Evolutionary conservation across 2,329 filamentous ascomycete genomes (phyloP).

Genomic region (Zasmidium cellare): DNA sequence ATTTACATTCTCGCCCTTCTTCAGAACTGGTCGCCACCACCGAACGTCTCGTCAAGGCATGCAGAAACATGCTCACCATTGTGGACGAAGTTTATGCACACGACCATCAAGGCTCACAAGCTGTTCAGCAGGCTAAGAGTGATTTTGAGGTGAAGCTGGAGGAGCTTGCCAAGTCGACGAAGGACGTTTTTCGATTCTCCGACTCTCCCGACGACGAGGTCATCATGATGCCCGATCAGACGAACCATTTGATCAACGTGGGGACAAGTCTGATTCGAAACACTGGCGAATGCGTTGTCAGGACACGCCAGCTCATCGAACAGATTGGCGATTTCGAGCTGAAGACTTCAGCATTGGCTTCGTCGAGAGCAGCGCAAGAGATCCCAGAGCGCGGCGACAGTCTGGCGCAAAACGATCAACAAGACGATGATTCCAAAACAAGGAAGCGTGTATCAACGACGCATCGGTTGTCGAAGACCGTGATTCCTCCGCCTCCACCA

Average conservation of each 20-base stretch:
- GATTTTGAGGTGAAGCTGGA: constrained; percentile 78
- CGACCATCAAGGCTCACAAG: constrained; percentile 66
- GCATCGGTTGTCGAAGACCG: constrained; percentile 21
- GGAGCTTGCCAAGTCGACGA: constrained; percentile 76
- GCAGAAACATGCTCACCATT: constrained; percentile 74
- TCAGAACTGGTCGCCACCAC: constrained; percentile 80
- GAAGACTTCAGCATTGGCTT: constrained; percentile 4
- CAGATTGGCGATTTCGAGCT: constrained; percentile 55
- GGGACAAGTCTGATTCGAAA: constrained; percentile 60
- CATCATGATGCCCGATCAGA: constrained; percentile 66
- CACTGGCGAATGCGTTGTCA: constrained; percentile 86
- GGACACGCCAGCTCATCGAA: constrained; percentile 82
- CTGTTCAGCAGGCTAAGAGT: constrained; percentile 67
- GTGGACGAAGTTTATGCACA: constrained; percentile 81
- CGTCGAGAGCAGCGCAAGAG: constrained; percentile 5
- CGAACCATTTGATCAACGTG: constrained; percentile 28
- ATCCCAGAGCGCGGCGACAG: constrained; percentile 13
- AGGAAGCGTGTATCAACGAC: constrained; percentile 23
- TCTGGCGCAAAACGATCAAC: constrained; percentile 7
- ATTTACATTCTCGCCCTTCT: constrained; percentile 88
- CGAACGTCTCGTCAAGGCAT: constrained; percentile 78
- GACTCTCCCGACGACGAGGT: constrained; percentile 71
- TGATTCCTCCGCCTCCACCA: constrained; percentile 17
- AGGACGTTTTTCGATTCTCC: constrained; percentile 71
- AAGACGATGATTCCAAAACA: constrained; percentile 3